A percentile compares a stretch with the other conserved stretches of the same genome.
Conservation (phyloP, 805 yeast species). For the Zygosaccharomyces gambellarensis region DNA sequence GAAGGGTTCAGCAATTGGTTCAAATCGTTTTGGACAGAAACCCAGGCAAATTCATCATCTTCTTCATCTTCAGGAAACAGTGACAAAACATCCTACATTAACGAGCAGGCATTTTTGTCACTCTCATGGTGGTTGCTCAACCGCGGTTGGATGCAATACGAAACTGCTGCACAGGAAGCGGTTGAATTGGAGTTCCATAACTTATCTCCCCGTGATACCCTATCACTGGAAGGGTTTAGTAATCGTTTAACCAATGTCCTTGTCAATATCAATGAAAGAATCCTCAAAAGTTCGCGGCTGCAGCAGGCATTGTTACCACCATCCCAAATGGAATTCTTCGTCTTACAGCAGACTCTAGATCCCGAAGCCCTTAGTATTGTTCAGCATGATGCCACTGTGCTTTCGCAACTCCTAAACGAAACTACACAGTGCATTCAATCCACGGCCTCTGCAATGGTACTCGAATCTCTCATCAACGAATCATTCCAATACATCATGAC, state of each 20-base stretch:
- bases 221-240: constrained; percentile 59
- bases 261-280: constrained; percentile 29
- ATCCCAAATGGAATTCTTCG: constrained; percentile 44
- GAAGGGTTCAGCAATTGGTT: constrained; percentile 4
- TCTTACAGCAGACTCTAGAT: constrained; percentile 51
- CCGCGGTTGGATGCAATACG: constrained; percentile 68
- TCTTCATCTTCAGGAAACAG: not conserved
- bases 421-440: constrained; percentile 40
- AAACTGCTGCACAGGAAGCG: constrained; percentile 47
- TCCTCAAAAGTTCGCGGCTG: constrained; percentile 28
- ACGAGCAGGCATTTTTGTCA: constrained; percentile 79
- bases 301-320: constrained; percentile 46
- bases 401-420: constrained; percentile 41
- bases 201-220: constrained; percentile 67
- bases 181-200: constrained; percentile 59
- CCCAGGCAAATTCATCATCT: constrained; percentile 32
- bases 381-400: constrained; percentile 28
- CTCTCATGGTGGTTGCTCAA: constrained; percentile 93
- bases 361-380: constrained; percentile 35
- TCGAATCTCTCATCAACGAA: constrained; percentile 29
- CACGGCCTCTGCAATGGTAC: constrained; percentile 24
- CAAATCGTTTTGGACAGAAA: not conserved
- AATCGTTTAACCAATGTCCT: constrained; percentile 37
- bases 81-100: constrained; percentile 36
- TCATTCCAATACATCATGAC: constrained; percentile 29